A percentile compares a stretch with the other conserved stretches of the same genome.
Evolutionary conservation across 2,329 filamentous ascomycete genomes (phyloP).

Genomic region (Domatiomyces globalis): DNA sequence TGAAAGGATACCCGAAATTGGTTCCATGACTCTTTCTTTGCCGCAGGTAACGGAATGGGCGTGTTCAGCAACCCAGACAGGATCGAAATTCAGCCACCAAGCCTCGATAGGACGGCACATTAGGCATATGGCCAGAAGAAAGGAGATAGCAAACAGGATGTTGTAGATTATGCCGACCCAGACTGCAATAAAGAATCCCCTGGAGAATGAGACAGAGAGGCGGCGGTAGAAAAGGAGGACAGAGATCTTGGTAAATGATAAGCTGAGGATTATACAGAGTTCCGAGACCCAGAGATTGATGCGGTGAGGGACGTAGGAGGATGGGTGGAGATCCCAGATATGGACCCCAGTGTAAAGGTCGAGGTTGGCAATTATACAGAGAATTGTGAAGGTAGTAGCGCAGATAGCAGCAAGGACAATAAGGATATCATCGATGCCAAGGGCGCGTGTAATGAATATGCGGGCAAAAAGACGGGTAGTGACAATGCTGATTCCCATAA

Average conservation of each 20-base stretch:
- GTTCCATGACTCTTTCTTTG: slow-evolving; percentile 10
- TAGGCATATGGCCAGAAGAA: slow-evolving; percentile 10
- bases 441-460: slow-evolving; percentile 17
- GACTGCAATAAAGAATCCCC: slow-evolving; percentile 13
- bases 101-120: slow-evolving; percentile 13
- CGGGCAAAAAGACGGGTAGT: slow-evolving; percentile 20
- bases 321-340: slow-evolving; percentile 14
- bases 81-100: slow-evolving; percentile 15
- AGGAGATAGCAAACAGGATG: slow-evolving; percentile 11
- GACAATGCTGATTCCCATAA: slow-evolving; percentile 16
- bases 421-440: slow-evolving; percentile 15
- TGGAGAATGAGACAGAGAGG: slow-evolving; percentile 15
- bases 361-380: slow-evolving; percentile 15
- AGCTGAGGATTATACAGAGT: slow-evolving; percentile 10
- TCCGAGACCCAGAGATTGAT: slow-evolving; percentile 14
- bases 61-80: no score
- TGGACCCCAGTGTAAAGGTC: slow-evolving; percentile 14
- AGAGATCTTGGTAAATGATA: slow-evolving; percentile 13
- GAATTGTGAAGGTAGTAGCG: slow-evolving; percentile 7
- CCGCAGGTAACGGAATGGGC: slow-evolving; percentile 10
- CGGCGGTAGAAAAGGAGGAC: slow-evolving; percentile 19
- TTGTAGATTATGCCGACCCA: slow-evolving; percentile 19
- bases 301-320: slow-evolving; percentile 7
- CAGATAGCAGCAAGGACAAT: slow-evolving; percentile 9
- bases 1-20: slow-evolving; percentile 11